Percentiles rank a stretch among this genome's conserved stretches.
Evolutionary conservation across 306 rosid genomes (phyloP).

Genomic region (Carpinus viminea): DNA sequence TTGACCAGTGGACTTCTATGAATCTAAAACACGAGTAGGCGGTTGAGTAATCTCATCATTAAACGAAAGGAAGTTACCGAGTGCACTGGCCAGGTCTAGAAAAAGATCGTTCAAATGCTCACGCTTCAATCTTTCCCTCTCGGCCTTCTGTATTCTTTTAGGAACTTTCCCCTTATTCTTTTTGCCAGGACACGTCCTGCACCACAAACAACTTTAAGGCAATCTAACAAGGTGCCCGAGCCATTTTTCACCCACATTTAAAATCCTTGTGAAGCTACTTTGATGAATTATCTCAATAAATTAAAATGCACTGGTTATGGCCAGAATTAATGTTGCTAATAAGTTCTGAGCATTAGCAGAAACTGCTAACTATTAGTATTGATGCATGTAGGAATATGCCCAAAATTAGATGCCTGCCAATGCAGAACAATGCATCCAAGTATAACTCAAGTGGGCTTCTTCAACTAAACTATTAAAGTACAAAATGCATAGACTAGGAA

Average conservation of each 20-base stretch:
- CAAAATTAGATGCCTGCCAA: not conserved
- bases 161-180: constrained; percentile 62
- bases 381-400: not conserved
- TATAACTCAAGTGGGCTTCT: not conserved
- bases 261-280: constrained; percentile 11
- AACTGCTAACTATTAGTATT: not conserved
- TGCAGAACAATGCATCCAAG: not conserved
- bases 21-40: constrained; percentile 9
- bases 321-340: not conserved
- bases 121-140: constrained; percentile 93
- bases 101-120: constrained; percentile 84
- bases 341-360: not conserved
- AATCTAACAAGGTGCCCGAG: constrained; percentile 21
- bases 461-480: not conserved
- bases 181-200: constrained; percentile 55
- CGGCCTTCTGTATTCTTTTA: constrained; percentile 82
- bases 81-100: constrained; percentile 70
- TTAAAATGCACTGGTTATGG: not conserved
- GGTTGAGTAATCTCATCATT: constrained; percentile 9
- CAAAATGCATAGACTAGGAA: not conserved
- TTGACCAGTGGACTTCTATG: constrained; percentile 4
- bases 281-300: constrained; percentile 10
- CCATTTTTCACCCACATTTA: constrained; percentile 21
- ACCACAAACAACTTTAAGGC: constrained; percentile 34
- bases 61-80: constrained; percentile 53